Evolutionary conservation across 2,329 filamentous ascomycete species (phyloP).

Genomic region (Blastomyces gilchristii): DNA sequence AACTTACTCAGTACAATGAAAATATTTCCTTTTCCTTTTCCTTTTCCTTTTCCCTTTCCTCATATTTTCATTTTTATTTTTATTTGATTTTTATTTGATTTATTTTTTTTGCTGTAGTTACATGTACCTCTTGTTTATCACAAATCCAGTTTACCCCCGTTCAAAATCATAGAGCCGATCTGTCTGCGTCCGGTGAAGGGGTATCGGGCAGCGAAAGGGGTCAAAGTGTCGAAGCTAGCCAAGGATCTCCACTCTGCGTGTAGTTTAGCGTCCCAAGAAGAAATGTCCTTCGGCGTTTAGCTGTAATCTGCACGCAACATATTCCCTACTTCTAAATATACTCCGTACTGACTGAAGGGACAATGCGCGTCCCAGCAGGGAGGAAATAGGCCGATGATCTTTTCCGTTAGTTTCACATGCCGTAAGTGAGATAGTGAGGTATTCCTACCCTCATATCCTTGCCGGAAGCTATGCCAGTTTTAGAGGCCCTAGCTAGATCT

Average conservation of each 20-base stretch:
- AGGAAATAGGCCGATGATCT: background rate
- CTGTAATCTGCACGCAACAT: background rate
- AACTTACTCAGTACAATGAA: too few species aligned
- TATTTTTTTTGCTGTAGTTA: too few species aligned
- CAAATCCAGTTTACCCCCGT: background rate
- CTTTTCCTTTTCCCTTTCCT: too few species aligned
- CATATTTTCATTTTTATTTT: too few species aligned
- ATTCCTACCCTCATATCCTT: background rate
- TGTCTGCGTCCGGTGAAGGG: too few species aligned
- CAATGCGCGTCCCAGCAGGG: background rate
- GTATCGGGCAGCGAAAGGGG: background rate
- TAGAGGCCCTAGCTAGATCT: too few species aligned
- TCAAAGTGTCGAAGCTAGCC: background rate
- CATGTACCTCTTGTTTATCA: too few species aligned
- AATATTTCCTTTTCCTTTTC: too few species aligned
- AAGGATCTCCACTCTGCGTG: background rate
- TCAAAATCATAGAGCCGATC: background rate
- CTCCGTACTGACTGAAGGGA: background rate
- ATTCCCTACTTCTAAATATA: background rate
- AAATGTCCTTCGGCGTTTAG: constrained; percentile 1
- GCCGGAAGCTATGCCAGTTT: background rate
- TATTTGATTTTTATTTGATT: too few species aligned
- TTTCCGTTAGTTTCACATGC: background rate
- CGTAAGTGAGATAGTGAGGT: background rate
- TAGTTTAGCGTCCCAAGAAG: background rate